Evolutionary conservation across 2,329 filamentous ascomycete species (phyloP), one percentile per base, ranked within the genome.

Genomic region (Fusarium sp.): DNA sequence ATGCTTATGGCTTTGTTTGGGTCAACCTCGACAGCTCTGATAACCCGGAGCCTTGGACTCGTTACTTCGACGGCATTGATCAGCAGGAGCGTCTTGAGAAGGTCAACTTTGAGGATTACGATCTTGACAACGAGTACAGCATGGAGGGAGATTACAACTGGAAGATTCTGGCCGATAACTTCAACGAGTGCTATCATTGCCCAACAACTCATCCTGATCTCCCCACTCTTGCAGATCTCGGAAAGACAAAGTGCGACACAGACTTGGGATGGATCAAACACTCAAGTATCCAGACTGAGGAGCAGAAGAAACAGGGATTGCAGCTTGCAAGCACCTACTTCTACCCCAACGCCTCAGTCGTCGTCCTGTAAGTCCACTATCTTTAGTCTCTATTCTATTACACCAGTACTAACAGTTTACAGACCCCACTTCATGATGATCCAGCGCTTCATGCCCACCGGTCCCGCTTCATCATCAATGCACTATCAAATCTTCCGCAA

Each of bases 121-220:
- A 75, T 11, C 88, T 87, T 57, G 84, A 88, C 61, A 84, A 88
- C 69, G 75, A 76, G 17, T 88, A 84, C 80, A 79, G 85, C 56
- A 83, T 86, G 81, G 80, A 85, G 23, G 83, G 83, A 0, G 78
- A 82, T 11, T 86, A 84, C 72, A 88, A 88, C 76, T 88, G 86
- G 86, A 88, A 88, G 77, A 83, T 84, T 18, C 73, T 87, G 17
- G 82, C 83, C 10, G 87, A 90, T 69, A 89, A 90, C 77, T 90
- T 88, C 77, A 90, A 90, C 69, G 87, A 87, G 43, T 68, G 66
- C 27, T 68, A 68, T 13, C 66, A 68, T n/a, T 68, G 66, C 5
- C 66, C 65, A 4, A 69, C 66, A 1, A 69, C 66, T 4, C 66
- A 68, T 17, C 61, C 66, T 0, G 66, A 68, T 20, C 39, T 68